These are phyloP conservation scores for Tolypocladium endophyticum DNA, from an alignment of 2,329 filamentous ascomycete species.

Conservation along the genomic window DNA sequence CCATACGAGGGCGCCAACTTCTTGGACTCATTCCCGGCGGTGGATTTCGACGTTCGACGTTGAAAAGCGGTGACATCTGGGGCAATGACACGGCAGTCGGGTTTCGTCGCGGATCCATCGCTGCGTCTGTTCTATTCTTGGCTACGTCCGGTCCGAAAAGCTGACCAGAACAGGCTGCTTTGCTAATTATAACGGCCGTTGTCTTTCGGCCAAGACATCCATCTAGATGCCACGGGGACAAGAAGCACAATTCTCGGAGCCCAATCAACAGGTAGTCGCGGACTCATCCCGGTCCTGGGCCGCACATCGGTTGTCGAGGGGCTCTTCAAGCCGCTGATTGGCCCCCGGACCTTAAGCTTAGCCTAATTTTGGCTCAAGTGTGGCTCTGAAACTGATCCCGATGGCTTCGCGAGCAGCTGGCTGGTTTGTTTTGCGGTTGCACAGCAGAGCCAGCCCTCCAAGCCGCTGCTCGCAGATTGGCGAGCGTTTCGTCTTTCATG, in stretches of 20 bases:
- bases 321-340: constrained; percentile 22
- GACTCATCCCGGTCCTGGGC: background rate
- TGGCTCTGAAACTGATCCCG: background rate
- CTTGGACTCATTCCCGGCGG: background rate
- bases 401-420: background rate
- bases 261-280: constrained; percentile 11
- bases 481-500: constrained; percentile 13
- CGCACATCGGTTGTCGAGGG: constrained; percentile 15
- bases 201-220: background rate
- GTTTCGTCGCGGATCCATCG: background rate
- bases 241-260: background rate
- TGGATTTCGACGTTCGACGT: background rate
- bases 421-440: background rate
- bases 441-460: background rate
- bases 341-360: constrained; percentile 16
- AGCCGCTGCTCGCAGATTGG: constrained; percentile 11
- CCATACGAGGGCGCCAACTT: background rate
- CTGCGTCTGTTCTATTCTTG: background rate
- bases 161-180: background rate
- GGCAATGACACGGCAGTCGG: background rate
- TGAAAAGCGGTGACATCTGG: background rate
- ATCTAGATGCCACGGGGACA: background rate
- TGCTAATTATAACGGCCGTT: background rate
- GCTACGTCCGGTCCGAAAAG: background rate
- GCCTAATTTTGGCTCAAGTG: constrained; percentile 18